Percentiles rank a stretch among this genome's conserved stretches.
Conservation (phyloP, 2,329 filamentous ascomycete species). For the Aureobasidium sp. region DNA sequence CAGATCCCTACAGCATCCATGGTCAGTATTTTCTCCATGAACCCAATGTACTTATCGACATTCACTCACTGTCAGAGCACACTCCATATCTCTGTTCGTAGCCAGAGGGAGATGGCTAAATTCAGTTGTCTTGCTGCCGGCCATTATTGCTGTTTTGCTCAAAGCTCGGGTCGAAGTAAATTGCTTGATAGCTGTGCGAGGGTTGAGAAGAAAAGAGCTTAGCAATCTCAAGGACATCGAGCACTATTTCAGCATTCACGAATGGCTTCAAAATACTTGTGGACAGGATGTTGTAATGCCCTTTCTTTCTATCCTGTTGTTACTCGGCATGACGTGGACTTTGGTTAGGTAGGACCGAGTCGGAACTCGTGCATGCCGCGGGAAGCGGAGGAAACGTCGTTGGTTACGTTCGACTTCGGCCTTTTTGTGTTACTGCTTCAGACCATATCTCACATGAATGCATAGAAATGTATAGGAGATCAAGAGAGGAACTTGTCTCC, state of each 20-base stretch:
- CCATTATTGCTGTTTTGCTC: not conserved
- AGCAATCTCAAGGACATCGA: not conserved
- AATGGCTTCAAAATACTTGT: not conserved
- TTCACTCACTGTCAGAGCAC: slow-evolving; percentile 16
- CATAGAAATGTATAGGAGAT: not conserved
- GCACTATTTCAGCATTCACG: not conserved
- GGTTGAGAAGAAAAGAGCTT: not conserved
- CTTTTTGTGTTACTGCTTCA: not conserved
- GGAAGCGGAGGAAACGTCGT: not conserved
- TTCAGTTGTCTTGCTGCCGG: not conserved
- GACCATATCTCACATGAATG: not conserved
- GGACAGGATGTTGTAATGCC: not conserved
- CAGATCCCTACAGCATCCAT: slow-evolving; percentile 24
- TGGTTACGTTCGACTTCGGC: not conserved
- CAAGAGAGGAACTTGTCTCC: not conserved
- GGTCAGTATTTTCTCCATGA: not conserved
- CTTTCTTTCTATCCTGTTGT: not conserved
- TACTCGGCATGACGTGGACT: not conserved
- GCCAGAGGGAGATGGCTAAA: slow-evolving; percentile 14
- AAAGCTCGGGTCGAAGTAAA: not conserved
- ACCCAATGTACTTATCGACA: not conserved
- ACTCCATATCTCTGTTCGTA: slow-evolving; percentile 16
- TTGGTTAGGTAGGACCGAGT: not conserved
- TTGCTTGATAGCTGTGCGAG: not conserved
- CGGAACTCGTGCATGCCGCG: not conserved